These are phyloP conservation scores for Globisporangium acanthophoron DNA, from an alignment of 352 stramenopile genomes.

Conservation along the genomic window DNA sequence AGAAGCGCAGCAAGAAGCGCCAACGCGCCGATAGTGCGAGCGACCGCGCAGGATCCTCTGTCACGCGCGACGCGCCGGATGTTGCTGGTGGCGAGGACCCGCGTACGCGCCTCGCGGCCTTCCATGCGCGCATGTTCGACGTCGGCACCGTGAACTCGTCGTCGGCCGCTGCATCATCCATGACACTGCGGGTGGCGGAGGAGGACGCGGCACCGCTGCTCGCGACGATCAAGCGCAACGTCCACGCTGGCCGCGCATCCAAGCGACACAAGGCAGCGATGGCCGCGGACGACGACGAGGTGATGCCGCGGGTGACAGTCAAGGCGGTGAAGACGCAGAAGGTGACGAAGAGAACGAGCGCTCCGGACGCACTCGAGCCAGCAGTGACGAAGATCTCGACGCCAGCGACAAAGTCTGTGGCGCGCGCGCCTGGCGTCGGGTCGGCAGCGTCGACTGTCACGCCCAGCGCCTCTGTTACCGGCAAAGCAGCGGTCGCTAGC, in stretches of 20 bases:
- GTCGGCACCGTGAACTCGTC: constrained; percentile 16
- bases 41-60: not conserved
- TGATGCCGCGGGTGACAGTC: constrained; percentile 31
- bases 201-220: constrained; percentile 30
- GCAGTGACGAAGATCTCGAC: not conserved
- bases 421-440: no score
- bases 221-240: constrained; percentile 26
- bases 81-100: constrained; percentile 17
- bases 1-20: constrained; percentile 20
- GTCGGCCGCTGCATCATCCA: not conserved
- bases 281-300: constrained; percentile 13
- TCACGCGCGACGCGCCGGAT: constrained; percentile 2
- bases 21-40: constrained; percentile 27
- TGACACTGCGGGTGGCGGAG: not conserved
- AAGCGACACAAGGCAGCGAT: constrained; percentile 20
- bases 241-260: constrained; percentile 17
- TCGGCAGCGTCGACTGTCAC: no score
- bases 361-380: constrained; percentile 5
- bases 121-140: constrained; percentile 60
- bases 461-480: no score
- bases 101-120: constrained; percentile 35
- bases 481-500: no score
- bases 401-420: not conserved
- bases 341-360: constrained; percentile 10
- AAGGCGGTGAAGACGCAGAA: constrained; percentile 21